Evolutionary conservation across 768 basidiomycete genomes (phyloP), one percentile per base, ranked within the genome.

Genomic region (Paxillus involutus): DNA sequence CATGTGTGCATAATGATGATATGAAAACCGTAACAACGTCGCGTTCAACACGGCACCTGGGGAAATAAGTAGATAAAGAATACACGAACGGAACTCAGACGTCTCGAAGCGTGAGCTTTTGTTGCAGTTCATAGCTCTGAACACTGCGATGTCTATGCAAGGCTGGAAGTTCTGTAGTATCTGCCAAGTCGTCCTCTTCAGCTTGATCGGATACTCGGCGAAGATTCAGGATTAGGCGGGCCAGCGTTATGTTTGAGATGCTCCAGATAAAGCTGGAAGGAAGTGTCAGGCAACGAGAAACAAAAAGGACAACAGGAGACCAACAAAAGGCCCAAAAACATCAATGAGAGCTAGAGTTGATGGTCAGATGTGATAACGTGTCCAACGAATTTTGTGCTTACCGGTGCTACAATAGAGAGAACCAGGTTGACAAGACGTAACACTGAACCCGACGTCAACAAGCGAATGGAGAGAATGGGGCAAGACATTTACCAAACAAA

Each of bases 241-340:
- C 58, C 1, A 72, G 61, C 14, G 67, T 67, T 5, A 71, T 56
- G 29, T 72, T 74, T 37, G 63, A 61, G 19, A 66, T 43, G 33
- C 73, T 68, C 74, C 75, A 75, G 10, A 71, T 47, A 55, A 74
- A 67, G 52, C 75, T 75, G 39, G 24, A 40, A 37, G 16, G 35
- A 12, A 16, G 0, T 4, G 13, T 62, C 47, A 59, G 53, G 19
- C 3, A 40, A 30, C 26, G 5, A 40, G 17, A 19, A 26, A 35
- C 33, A 11, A 13, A n/a, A 7, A 48, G n/a, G 44, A 43, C 16
- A 3, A 39, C 13, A 30, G 16, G 16, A 17, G 3, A 58, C 69
- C 0, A 14, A 69, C 63, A 63, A 60, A 32, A 64, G 50, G 26
- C 59, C 63, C 40, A 68, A 13, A 16, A 61, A 63, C 2, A 40